phyloP scores from a whole-genome alignment of 2,329 filamentous ascomycete species.

The Aspergillus sp. region DNA sequence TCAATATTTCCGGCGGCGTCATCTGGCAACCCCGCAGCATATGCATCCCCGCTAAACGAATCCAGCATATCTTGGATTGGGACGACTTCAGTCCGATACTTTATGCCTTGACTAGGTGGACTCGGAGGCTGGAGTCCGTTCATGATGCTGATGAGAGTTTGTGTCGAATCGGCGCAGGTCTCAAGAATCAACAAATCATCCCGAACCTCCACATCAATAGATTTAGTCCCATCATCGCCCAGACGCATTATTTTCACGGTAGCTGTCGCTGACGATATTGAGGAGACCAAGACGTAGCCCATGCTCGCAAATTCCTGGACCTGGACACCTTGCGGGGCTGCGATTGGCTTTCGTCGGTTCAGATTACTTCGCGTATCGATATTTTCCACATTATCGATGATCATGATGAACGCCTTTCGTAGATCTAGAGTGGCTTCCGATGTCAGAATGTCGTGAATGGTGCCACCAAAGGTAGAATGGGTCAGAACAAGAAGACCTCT shows the following conservation, averaged over 20 bases:
- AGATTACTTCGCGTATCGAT: slow-evolving; percentile 39
- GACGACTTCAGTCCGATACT: slow-evolving; percentile 83
- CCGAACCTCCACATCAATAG: slow-evolving; percentile 75
- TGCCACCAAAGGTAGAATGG: slow-evolving; percentile 70
- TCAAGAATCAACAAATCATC: slow-evolving; percentile 89
- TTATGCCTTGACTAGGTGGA: slow-evolving; percentile 76
- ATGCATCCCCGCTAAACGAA: slow-evolving; percentile 85
- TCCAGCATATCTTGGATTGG: slow-evolving; percentile 85
- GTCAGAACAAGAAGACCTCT: slow-evolving; percentile 79
- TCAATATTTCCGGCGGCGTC: slow-evolving; percentile 22
- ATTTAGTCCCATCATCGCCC: slow-evolving; percentile 60
- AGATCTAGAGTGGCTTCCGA: slow-evolving; percentile 67
- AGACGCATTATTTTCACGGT: slow-evolving; percentile 61
- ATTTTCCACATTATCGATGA: slow-evolving; percentile 72
- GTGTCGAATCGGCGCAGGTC: slow-evolving; percentile 94
- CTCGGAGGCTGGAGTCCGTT: slow-evolving; percentile 80
- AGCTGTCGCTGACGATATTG: slow-evolving; percentile 77
- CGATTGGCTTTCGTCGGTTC: slow-evolving; percentile 24
- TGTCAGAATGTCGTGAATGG: slow-evolving; percentile 64
- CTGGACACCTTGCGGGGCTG: slow-evolving; percentile 42
- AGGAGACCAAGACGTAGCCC: slow-evolving; percentile 84
- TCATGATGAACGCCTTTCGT: slow-evolving; percentile 76
- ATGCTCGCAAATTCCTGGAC: slow-evolving; percentile 54
- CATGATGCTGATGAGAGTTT: slow-evolving; percentile 78
- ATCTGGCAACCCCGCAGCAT: slow-evolving; percentile 47